Conservation (phyloP, 441 rosid genomes). For the California macrophylla region DNA sequence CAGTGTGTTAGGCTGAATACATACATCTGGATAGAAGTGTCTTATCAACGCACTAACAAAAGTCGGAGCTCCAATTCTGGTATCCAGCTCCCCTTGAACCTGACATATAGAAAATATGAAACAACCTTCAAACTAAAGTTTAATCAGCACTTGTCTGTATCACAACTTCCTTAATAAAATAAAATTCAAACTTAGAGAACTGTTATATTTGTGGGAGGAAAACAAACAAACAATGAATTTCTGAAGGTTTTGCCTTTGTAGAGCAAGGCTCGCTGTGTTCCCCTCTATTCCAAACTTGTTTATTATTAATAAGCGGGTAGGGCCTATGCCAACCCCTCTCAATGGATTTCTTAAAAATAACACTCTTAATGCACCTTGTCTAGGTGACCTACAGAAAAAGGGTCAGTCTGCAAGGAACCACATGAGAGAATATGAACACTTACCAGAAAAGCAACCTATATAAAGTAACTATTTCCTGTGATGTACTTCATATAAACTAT, state of each 20-base stretch:
- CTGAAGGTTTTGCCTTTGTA: too few relatives aligned
- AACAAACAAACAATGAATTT: background rate
- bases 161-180: background rate
- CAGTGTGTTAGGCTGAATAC: constrained; percentile 8
- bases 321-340: too few relatives aligned
- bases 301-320: too few relatives aligned
- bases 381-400: background rate
- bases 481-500: background rate
- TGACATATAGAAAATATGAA: constrained; percentile 24
- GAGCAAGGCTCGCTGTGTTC: too few relatives aligned
- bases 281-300: too few relatives aligned
- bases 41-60: constrained; percentile 54
- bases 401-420: background rate
- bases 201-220: background rate
- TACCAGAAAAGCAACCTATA: background rate
- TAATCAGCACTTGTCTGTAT: background rate
- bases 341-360: background rate
- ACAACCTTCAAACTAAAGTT: background rate
- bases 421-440: background rate
- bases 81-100: constrained; percentile 91
- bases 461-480: background rate
- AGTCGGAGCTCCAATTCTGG: constrained; percentile 50
- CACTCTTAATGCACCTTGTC: background rate
- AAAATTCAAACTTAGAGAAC: background rate
- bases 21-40: constrained; percentile 52